Evolutionary conservation across 768 basidiomycete genomes (phyloP).

Genomic region (Rhodotorula taiwanensis): DNA sequence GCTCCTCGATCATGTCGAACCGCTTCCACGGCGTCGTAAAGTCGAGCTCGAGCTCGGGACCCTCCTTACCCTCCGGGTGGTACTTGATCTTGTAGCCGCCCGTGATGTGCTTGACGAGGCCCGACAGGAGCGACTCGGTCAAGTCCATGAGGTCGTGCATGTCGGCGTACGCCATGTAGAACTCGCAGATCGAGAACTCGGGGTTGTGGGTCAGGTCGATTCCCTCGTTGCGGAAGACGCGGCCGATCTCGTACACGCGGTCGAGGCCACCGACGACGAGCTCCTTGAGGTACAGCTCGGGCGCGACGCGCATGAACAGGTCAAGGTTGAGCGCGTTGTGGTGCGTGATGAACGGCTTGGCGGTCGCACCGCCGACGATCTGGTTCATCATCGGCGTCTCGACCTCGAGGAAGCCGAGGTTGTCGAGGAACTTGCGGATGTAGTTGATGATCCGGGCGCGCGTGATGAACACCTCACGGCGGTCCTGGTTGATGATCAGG

Average conservation of each 20-base stretch:
- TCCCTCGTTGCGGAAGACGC: constrained; percentile 96
- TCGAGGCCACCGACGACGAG: constrained; percentile 95
- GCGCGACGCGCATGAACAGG: constrained; percentile 92
- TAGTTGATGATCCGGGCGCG: constrained; percentile 87
- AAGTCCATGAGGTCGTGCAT: constrained; percentile 98
- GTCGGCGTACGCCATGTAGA: constrained; percentile 99
- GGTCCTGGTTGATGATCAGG: constrained; percentile 84
- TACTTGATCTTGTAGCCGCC: constrained; percentile 73
- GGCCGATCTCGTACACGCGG: constrained; percentile 95
- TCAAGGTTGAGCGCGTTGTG: constrained; percentile 98
- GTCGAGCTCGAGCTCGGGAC: constrained; percentile 62
- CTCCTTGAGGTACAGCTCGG: constrained; percentile 96
- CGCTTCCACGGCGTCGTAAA: constrained; percentile 95
- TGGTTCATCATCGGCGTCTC: constrained; percentile 98
- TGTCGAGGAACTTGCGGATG: constrained; percentile 79
- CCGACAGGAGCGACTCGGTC: constrained; percentile 82
- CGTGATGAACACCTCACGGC: constrained; percentile 82
- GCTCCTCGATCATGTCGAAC: constrained; percentile 93
- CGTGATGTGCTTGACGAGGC: constrained; percentile 79
- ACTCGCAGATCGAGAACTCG: constrained; percentile 98
- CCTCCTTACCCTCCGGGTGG: constrained; percentile 85
- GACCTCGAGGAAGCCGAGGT: constrained; percentile 92
- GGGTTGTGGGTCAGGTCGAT: constrained; percentile 99
- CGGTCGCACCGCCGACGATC: constrained; percentile 93
- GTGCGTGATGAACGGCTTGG: constrained; percentile 97